Base-by-base conservation (phyloP, 805 yeast genomes). In the Candida sonorensis region DNA sequence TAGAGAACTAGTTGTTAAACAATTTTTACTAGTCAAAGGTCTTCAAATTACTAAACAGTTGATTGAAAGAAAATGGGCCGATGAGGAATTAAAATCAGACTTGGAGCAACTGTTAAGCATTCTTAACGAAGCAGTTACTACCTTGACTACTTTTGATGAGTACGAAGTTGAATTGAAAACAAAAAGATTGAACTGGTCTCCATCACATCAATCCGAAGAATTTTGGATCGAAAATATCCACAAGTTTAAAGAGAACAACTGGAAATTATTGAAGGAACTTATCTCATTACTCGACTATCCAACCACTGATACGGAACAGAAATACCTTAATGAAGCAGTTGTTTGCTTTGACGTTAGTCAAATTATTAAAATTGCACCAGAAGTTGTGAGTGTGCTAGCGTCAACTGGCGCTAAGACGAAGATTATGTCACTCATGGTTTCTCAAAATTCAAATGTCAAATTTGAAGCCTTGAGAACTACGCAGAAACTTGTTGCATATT, bases 381-480 rank as follows among this genome's bases (percentile, higher is more conserved):
- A 77, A 37, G 69, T 79, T 14, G 62, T 75, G 17, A 64, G 62
- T 30, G 63, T 75, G 10, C 55, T 83, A 30, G 67, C 64, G 48
- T 61, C 72, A 47, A 53, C 61, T 41, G 73, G 85, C 48, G 67
- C 81, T 43, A 92, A 92, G 66, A 64, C 81, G 15, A 74, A 76
- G 55, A 75, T 92, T 36, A 90, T 92, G 97, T 72, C 73, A 40
- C 67, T 87, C 42, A 77, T 92, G 76, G 77, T 74, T 50, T 75
- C 78, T 36, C 73, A 79, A 26, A 88, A 87, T 55, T 72, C 88
- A 15, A 92, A 85, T 53, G 88, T 92, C 44, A 84, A 90, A 55
- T 92, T 81, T 55, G 96, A 90, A 64, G 97, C 97, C 2, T 72
- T 92, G 52, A 85, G 84, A 57, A 87, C 97, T 4, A 85, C 96